Percentiles rank a stretch among this genome's conserved stretches.
Evolutionary conservation across 495 filamentous ascomycete species (phyloP).

Genomic region (Xanthoparmelia taractica): DNA sequence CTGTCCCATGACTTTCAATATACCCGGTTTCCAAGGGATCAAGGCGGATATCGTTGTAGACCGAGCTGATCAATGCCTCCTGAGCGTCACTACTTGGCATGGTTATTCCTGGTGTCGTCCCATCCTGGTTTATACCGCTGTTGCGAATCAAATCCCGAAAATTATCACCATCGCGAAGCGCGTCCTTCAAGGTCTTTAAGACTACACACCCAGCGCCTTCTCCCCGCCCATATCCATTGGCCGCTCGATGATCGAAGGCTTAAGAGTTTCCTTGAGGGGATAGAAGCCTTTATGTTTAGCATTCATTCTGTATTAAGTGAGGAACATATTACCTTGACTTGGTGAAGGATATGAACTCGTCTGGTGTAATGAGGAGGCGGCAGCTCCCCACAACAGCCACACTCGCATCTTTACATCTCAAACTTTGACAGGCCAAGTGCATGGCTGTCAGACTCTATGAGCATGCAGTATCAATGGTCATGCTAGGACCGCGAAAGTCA

Average conservation of each 20-base stretch:
- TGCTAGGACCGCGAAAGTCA: constrained; percentile 40
- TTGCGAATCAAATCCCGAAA: constrained; percentile 33
- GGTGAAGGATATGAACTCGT: constrained; percentile 10
- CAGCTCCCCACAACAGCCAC: constrained; percentile 28
- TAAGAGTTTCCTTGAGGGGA: neutral
- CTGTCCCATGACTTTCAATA: constrained; percentile 29
- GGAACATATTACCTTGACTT: constrained; percentile 15
- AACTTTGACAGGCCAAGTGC: constrained; percentile 14
- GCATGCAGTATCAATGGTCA: constrained; percentile 47
- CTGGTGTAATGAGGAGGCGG: constrained; percentile 33
- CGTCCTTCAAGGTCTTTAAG: constrained; percentile 34
- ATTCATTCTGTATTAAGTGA: neutral
- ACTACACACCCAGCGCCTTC: constrained; percentile 39
- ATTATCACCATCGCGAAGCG: constrained; percentile 35
- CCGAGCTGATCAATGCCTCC: constrained; percentile 35
- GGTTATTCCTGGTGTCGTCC: constrained; percentile 38
- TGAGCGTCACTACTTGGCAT: constrained; percentile 35
- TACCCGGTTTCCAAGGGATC: constrained; percentile 34
- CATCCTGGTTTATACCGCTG: constrained; percentile 42
- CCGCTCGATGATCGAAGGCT: constrained; percentile 4
- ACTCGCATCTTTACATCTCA: constrained; percentile 15
- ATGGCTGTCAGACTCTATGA: constrained; percentile 34
- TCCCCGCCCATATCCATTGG: constrained; percentile 40
- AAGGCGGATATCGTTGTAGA: constrained; percentile 34
- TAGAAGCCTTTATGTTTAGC: constrained; percentile 7